Base-by-base conservation (phyloP, 2,329 filamentous ascomycete species). In the Rhynchosporium graminicola region DNA sequence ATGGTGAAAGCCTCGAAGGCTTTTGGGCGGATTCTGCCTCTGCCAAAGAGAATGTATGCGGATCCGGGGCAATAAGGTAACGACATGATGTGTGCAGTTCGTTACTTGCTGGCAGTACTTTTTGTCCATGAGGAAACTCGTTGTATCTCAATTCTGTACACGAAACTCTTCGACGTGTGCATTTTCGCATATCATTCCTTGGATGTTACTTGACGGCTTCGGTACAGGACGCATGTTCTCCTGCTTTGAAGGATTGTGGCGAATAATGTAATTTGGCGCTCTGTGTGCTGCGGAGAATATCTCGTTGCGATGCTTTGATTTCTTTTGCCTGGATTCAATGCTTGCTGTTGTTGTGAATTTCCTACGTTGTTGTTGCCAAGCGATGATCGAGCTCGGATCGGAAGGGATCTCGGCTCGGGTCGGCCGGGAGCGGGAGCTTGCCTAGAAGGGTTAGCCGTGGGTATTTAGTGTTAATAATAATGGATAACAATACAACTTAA, bases 1-100 rank as follows among this genome's bases (percentile, higher is more conserved):
- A 51, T 52, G 46, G 57, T 51, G 7, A 59, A 33, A 48, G 57
- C 46, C 8, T 51, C 57, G 10, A 59, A 51, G 26, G 38, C 46
- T n/a, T 59, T 59, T 36, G 57, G 20, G 36, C 57, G 57, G 7
- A 29, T 46, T 7, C 26, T 46, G 10, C 46, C 36, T 6, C 28
- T 50, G 5, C 57, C 57, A 2, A 50, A 38, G 31, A 12, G 45
- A 38, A 48, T 58, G 43, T 45, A 45, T 10, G 13, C n/a, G 10
- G 4, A 20, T 1, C 54, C 54, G n/a, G 40, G 50, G 50, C 31
- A 33, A 52, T 54, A n/a, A 6, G 7, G 4, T 26, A 3, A 15
- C 1, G 36, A 29, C 8, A 40, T 28, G 10, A 26, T 7, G n/a
- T 29, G 50, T 15, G 15, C n/a, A 5, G 0, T 20, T 20, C 1